phyloP scores from a whole-genome alignment of 1,284 basidiomycete genomes.

The Apiotrichum veenhuisii region DNA sequence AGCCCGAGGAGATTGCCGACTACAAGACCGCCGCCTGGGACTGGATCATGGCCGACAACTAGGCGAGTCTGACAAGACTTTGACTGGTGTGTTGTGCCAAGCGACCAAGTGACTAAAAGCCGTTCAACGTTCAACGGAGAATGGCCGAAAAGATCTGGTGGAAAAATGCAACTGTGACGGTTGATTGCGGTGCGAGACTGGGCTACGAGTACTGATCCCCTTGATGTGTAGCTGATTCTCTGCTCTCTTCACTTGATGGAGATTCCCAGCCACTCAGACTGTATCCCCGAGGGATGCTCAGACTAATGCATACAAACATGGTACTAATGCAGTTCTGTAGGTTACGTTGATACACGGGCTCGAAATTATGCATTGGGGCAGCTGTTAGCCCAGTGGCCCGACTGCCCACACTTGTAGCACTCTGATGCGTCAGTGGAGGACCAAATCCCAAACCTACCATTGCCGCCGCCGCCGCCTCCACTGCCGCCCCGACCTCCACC shows the following conservation, averaged over 20 bases:
- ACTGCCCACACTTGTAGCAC: constrained; percentile 45
- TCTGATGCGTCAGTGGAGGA: constrained; percentile 12
- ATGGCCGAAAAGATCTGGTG: not conserved
- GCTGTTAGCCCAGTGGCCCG: constrained; percentile 51
- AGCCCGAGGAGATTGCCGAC: constrained; percentile 47
- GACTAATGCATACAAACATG: constrained; percentile 1
- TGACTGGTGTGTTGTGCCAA: too few species aligned
- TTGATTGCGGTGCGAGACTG: not conserved
- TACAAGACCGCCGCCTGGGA: constrained; percentile 38
- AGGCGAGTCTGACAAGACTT: not conserved
- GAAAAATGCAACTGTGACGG: not conserved
- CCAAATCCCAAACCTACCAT: constrained; percentile 8
- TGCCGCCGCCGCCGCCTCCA: constrained; percentile 8
- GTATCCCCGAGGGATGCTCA: too few species aligned
- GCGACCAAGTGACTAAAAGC: not conserved
- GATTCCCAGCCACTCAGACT: too few species aligned
- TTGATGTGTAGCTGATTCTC: too few species aligned
- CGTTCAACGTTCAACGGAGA: not conserved
- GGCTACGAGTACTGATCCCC: too few species aligned
- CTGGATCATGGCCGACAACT: constrained; percentile 24
- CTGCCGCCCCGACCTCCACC: not conserved
- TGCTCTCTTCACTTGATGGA: too few species aligned
- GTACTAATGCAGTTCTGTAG: not conserved
- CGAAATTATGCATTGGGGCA: constrained; percentile 29
- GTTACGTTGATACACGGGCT: not conserved